phyloP scores from a whole-genome alignment of 805 yeast genomes.

The Monosporozyma unispora region DNA sequence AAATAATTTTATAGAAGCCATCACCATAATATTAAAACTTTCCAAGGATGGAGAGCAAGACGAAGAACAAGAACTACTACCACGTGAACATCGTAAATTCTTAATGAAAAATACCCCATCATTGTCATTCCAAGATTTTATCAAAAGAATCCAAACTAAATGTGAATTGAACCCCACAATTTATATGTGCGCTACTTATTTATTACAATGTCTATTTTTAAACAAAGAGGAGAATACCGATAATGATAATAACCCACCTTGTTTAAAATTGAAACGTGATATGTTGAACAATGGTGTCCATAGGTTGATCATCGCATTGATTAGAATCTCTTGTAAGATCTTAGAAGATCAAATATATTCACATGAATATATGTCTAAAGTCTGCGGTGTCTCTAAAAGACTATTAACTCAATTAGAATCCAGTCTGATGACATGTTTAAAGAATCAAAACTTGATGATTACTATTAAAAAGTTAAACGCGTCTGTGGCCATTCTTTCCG shows the following conservation, averaged over 20 bases:
- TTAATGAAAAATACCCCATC: constrained; percentile 26
- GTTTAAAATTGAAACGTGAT: constrained; percentile 18
- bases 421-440: constrained; percentile 15
- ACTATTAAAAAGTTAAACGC: constrained; percentile 12
- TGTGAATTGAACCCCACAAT: constrained; percentile 23
- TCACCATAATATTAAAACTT: constrained; percentile 1
- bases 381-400: constrained; percentile 36
- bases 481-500: constrained; percentile 9
- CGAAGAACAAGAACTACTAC: background rate
- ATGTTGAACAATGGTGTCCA: constrained; percentile 33
- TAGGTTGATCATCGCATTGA: constrained; percentile 36
- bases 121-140: constrained; percentile 16
- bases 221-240: constrained; percentile 5
- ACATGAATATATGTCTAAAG: constrained; percentile 39
- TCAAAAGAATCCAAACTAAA: constrained; percentile 24
- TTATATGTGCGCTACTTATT: constrained; percentile 20
- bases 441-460: constrained; percentile 15
- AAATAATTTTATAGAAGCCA: constrained; percentile 3
- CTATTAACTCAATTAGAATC: constrained; percentile 23
- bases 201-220: constrained; percentile 18
- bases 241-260: background rate
- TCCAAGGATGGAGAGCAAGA: background rate
- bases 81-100: constrained; percentile 9
- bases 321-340: constrained; percentile 39
- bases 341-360: constrained; percentile 40